Conservation (phyloP, 345 rosid genomes). For the Camelina laxa region DNA sequence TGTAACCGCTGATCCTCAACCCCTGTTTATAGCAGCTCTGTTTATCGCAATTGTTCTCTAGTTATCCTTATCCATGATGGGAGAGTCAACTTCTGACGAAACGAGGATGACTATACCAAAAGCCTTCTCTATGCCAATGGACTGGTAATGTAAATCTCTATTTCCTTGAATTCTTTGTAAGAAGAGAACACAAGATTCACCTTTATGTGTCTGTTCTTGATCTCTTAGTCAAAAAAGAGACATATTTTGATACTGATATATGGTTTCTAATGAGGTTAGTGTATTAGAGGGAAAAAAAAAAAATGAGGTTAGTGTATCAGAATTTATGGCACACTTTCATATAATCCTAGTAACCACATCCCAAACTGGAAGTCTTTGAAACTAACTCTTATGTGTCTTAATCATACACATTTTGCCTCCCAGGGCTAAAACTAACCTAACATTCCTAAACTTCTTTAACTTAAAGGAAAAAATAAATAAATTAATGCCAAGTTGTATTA, state of each 20-base stretch:
- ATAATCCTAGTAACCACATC: background rate
- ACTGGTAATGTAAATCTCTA: no score
- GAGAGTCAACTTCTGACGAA: no score
- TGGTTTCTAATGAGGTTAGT: background rate
- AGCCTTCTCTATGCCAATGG: no score
- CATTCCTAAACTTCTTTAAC: constrained; percentile 6
- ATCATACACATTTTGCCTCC: constrained; percentile 17
- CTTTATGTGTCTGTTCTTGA: background rate
- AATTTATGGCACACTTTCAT: no score
- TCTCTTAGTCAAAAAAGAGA: background rate
- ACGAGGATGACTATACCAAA: no score
- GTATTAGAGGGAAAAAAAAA: no score
- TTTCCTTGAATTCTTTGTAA: no score
- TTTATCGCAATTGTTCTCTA: no score
- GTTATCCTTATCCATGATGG: no score
- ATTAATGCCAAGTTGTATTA: constrained; percentile 5
- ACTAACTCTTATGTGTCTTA: constrained; percentile 10
- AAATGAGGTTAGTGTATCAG: no score
- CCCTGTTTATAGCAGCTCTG: background rate
- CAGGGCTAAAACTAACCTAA: constrained; percentile 7
- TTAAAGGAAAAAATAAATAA: background rate
- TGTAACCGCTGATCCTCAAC: no score
- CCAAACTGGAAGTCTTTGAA: background rate
- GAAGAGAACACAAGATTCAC: background rate
- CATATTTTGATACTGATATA: background rate